Conservation (phyloP, 108 stramenopile species). For the Pseudonitzschia delicatissima region DNA sequence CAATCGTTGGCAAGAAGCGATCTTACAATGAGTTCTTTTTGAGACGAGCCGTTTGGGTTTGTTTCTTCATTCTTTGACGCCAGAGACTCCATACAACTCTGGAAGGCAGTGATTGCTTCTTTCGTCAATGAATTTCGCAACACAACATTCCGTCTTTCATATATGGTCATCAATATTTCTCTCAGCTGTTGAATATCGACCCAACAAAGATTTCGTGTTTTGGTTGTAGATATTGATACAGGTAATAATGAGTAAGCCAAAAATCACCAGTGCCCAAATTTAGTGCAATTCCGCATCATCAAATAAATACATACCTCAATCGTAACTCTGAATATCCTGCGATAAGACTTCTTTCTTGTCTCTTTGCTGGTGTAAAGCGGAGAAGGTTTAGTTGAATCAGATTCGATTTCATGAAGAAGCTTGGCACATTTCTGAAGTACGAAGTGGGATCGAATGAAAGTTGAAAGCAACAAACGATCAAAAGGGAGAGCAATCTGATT, state of each 20-base stretch:
- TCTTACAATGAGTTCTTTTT: conserved; percentile 50
- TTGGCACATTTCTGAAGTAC: conserved; percentile 64
- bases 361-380: conserved; percentile 57
- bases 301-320: conserved; percentile 6
- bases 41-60: conserved; percentile 7
- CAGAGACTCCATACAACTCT: conserved; percentile 40
- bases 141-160: conserved; percentile 56
- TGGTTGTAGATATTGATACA: too few species aligned
- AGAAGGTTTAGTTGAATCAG: conserved; percentile 28
- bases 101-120: conserved; percentile 52
- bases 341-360: conserved; percentile 38
- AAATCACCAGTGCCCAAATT: too few species aligned
- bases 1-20: conserved; percentile 55
- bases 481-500: conserved; percentile 58
- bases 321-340: conserved; percentile 51
- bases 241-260: too few species aligned
- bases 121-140: conserved; percentile 49
- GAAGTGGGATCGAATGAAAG: conserved; percentile 72
- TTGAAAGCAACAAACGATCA: conserved; percentile 64
- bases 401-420: conserved; percentile 65
- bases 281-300: too few species aligned
- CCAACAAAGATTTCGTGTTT: too few species aligned
- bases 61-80: neutral
- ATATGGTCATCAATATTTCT: conserved; percentile 65
- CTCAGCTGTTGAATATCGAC: conserved; percentile 38